These are phyloP conservation scores for Chaetothyriales sp. DNA, from an alignment of 2,329 filamentous ascomycete species.

Conservation along the genomic window DNA sequence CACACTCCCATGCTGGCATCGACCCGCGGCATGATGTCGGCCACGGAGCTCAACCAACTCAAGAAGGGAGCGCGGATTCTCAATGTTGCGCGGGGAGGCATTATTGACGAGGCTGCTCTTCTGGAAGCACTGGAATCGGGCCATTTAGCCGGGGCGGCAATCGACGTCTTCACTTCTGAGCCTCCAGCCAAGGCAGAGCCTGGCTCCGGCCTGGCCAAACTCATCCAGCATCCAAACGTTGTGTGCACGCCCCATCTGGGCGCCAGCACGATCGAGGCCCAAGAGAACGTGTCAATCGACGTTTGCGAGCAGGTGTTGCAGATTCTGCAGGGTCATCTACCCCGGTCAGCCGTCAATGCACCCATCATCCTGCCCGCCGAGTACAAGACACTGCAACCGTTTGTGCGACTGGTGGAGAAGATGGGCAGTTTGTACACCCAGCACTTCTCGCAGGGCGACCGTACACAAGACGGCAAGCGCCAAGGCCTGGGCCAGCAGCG, in stretches of 20 bases:
- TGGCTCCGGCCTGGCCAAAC: slow-evolving; percentile 44
- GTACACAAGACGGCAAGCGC: slow-evolving; percentile 15
- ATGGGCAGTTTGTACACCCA: slow-evolving; percentile 71
- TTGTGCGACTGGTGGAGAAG: slow-evolving; percentile 61
- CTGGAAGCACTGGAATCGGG: slow-evolving; percentile 56
- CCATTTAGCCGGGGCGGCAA: slow-evolving; percentile 60
- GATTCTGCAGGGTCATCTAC: slow-evolving; percentile 58
- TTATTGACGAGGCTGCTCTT: slow-evolving; percentile 64
- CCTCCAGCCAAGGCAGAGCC: slow-evolving; percentile 45
- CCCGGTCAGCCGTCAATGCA: slow-evolving; percentile 65
- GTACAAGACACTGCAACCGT: slow-evolving; percentile 63
- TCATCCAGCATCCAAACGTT: slow-evolving; percentile 57
- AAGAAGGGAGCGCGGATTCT: slow-evolving; percentile 59
- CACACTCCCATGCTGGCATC: slow-evolving; percentile 69
- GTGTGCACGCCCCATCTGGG: slow-evolving; percentile 69
- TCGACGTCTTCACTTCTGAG: slow-evolving; percentile 69
- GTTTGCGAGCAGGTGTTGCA: slow-evolving; percentile 68
- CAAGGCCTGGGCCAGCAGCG: slow-evolving; percentile 31
- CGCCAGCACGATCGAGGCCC: slow-evolving; percentile 66
- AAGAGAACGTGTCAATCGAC: slow-evolving; percentile 72
- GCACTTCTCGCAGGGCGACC: slow-evolving; percentile 40
- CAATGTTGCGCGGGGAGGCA: slow-evolving; percentile 67
- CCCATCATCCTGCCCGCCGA: slow-evolving; percentile 71
- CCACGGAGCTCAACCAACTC: slow-evolving; percentile 55
- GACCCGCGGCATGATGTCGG: slow-evolving; percentile 59